Evolutionary conservation across 352 stramenopile species (phyloP), one percentile per base, ranked within the genome.

Genomic region (Phytophthora gonapodyides): DNA sequence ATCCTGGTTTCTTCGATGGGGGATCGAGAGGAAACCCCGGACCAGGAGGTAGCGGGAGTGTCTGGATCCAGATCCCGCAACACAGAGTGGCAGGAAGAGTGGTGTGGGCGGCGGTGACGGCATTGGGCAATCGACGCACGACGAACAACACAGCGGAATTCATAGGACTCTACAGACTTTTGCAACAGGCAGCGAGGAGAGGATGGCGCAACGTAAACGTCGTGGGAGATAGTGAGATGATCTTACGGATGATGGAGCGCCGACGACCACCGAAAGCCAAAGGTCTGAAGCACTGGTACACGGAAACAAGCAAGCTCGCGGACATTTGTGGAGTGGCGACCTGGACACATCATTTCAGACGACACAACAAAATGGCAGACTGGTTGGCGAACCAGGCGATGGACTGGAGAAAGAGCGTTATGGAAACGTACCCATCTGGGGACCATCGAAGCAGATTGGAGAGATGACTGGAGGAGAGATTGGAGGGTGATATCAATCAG

Each of bases 241-340:
- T 53, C 12, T 21, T 82, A 7, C 43, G 68, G 33, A 37, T 75
- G 30, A 64, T 82, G 50, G 34, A 60, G 10, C 35, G 65, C 15
- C 8, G 63, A 2, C 45, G 5, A 12, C 15, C 33, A 0, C 44
- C 44, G 10, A 61, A 49, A 7, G 9, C 44, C 0, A 36, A 30
- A 5, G 48, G 47, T 15, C 3, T 61, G 5, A 11, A 16, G 8
- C 16, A 54, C 37, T 40, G 54, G 64, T 24, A 69, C 17, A 19
- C 12, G 3, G 11, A 24, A 2, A 19, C 4, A 3, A 47, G 37
- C 0, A 38, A 10, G 7, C 24, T 57, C 5, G 58, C 43, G 0
- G 49, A 66, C 5, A 2, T 16, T 2, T 42, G 34, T 4, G 7
- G 5, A 7, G 54, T 54, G 1, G 10, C 3, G 5, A 36, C 21